Evolutionary conservation across 2,329 filamentous ascomycete genomes (phyloP).

Genomic region (Penicillium aurantiogriseum): DNA sequence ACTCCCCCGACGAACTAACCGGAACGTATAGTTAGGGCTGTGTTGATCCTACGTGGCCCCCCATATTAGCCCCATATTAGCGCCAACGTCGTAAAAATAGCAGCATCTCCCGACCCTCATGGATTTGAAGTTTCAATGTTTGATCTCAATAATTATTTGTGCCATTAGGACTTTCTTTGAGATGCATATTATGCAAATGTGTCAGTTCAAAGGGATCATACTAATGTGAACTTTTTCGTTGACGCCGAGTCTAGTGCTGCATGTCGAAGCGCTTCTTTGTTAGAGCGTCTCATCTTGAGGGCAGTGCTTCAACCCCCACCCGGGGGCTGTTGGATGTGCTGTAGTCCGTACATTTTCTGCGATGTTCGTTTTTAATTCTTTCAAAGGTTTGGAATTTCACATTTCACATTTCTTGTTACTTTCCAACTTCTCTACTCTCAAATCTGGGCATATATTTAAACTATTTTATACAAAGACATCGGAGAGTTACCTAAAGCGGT

Average conservation of each 20-base stretch:
- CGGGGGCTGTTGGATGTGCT: background rate
- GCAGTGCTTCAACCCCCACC: conserved; percentile 7
- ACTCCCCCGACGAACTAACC: background rate
- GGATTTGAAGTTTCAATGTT: background rate
- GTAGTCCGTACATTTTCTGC: background rate
- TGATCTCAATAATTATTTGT: background rate
- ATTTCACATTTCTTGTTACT: background rate
- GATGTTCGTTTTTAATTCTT: background rate
- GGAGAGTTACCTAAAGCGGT: background rate
- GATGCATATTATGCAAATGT: background rate
- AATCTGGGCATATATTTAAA: background rate
- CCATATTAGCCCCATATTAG: conserved; percentile 9
- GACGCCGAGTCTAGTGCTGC: conserved; percentile 1
- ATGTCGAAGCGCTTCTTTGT: conserved; percentile 5
- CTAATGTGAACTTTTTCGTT: background rate
- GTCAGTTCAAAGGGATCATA: background rate
- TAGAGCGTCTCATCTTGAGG: conserved; percentile 1
- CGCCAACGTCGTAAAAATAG: conserved; percentile 5
- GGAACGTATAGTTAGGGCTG: conserved; percentile 2
- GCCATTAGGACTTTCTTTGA: background rate
- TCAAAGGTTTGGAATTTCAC: background rate
- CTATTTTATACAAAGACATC: background rate
- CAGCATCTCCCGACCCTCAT: background rate
- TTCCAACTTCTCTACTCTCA: background rate
- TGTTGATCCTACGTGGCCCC: conserved; percentile 6